These are phyloP conservation scores for Paecilomyces sp. DNA, from an alignment of 2,329 filamentous ascomycete species.

Conservation along the genomic window DNA sequence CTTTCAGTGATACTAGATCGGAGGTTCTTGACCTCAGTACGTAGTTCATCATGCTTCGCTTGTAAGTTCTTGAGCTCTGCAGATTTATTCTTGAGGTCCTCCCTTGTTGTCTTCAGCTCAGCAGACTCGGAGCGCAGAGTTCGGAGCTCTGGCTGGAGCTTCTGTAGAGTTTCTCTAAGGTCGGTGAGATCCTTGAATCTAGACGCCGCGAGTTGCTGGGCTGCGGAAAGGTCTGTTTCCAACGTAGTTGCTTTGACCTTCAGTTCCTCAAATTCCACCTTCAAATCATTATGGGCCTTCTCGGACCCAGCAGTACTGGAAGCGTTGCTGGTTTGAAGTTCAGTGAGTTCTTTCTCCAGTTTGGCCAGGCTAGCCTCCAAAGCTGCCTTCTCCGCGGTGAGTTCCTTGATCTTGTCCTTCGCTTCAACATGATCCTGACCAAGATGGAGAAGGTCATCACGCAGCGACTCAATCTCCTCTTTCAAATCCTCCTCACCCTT, in stretches of 20 bases:
- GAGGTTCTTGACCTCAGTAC: slow-evolving; percentile 62
- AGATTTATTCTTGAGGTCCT: slow-evolving; percentile 60
- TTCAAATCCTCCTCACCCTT: slow-evolving; percentile 69
- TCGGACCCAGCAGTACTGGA: slow-evolving; percentile 41
- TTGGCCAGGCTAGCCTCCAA: slow-evolving; percentile 58
- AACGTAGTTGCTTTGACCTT: slow-evolving; percentile 62
- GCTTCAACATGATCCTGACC: slow-evolving; percentile 79
- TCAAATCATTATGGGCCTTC: slow-evolving; percentile 48
- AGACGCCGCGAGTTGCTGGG: slow-evolving; percentile 76
- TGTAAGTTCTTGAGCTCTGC: slow-evolving; percentile 69
- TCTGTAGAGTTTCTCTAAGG: slow-evolving; percentile 70
- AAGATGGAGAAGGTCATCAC: slow-evolving; percentile 70
- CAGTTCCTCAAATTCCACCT: slow-evolving; percentile 62
- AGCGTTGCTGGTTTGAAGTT: slow-evolving; percentile 43
- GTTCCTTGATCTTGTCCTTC: slow-evolving; percentile 65
- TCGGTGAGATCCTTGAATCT: slow-evolving; percentile 85
- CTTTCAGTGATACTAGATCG: slow-evolving; percentile 66
- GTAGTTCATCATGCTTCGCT: slow-evolving; percentile 72
- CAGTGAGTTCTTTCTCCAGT: slow-evolving; percentile 63
- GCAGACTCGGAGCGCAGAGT: slow-evolving; percentile 69
- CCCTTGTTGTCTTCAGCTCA: slow-evolving; percentile 65
- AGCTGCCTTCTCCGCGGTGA: slow-evolving; percentile 58
- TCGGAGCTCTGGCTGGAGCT: slow-evolving; percentile 79
- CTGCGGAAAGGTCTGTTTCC: slow-evolving; percentile 76
- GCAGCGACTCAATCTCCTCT: slow-evolving; percentile 79